Base-by-base conservation (phyloP, 2,329 filamentous ascomycete genomes). In the Elsinoe australis region DNA sequence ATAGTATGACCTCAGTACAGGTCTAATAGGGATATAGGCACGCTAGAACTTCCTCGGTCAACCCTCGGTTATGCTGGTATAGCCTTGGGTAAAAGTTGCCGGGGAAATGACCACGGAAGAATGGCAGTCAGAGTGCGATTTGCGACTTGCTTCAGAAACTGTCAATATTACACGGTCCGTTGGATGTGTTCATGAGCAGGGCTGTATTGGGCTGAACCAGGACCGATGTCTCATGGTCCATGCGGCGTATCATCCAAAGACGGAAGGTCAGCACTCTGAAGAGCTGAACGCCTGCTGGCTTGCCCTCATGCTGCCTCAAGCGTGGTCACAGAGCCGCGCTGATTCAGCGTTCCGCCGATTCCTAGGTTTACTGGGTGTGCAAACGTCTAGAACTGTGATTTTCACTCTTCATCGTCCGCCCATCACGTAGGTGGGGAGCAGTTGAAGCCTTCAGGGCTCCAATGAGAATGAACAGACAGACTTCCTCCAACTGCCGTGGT, bases 91-190 rank as follows among this genome's bases (percentile, higher is more conserved):
- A 41, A 41, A 41, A n/a, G 21, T 26, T 15, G 14, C 36, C 36
- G 36, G 28, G 36, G 36, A 26, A 41, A 21, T 4, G 14, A 3
- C 10, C 18, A 24, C 5, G 14, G 34, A 38, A 22, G 5, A 10
- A 15, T 10, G 5, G 9, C 34, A 17, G 3, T n/a, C 18, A 19
- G 12, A 38, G 21, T 8, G 15, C 21, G 24, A 15, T 17, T 38
- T 39, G 29, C 24, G 15, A 14, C 29, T 29, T 31, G 39, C 39
- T 31, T 17, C 22, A 9, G 15, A 3, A 24, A 44, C 19, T 26
- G 39, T 31, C 24, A 44, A 44, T 44, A 44, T 44, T 44, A 24
- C 24, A 44, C 26, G 24, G 14, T 21, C 38, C 38, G 38, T 42
- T 42, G 38, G 38, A 42, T 12, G 38, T 9, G 7, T 26, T 28